Evolutionary conservation across 2,329 filamentous ascomycete genomes (phyloP), one percentile per base, ranked within the genome.

Genomic region (Ramichloridium luteum): DNA sequence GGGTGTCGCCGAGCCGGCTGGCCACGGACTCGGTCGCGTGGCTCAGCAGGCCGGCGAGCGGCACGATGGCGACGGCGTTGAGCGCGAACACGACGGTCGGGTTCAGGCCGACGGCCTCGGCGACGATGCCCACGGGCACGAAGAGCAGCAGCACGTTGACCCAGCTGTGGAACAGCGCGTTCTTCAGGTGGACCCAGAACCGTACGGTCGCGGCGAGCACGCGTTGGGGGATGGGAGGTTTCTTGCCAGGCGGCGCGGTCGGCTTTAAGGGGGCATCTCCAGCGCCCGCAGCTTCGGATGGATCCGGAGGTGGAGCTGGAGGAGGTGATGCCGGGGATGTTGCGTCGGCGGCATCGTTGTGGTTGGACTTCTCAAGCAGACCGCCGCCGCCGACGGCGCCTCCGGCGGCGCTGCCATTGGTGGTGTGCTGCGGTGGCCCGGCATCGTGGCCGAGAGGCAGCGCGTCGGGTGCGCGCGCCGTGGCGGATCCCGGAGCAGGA

Each of bases 91-190:
- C 54, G 35, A 65, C 56, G 12, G 57, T 49, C 5, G 61, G 47
- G 28, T 51, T 57, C 28, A 65, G 40, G 16, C 49, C 40, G 10
- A 57, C 54, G 8, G 55, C 50, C 34, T 78, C 65, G 35, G 75
- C 66, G 37, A 67, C 67, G 47, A 90, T 86, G 46, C 81, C 82
- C 32, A 81, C 65, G 5, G 81, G 82, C 16, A 88, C 81, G 50
- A 85, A 85, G 33, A 86, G 58, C 40, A 88, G 63, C 44, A 88
- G 62, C 33, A 83, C 48, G 53, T 90, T 88, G 61, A 88, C 63
- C 71, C 77, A 84, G 62, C 76, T 84, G 52, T 81, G 73, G 26
- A 75, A 68, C 40, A 86, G 47, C 48, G 63, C 63, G 74, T 73
- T 52, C 61, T 67, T 65, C 33, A 59, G 58, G 43, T 67, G 64